Base-by-base conservation (phyloP, 345 rosid species). In the Brassica incana region DNA sequence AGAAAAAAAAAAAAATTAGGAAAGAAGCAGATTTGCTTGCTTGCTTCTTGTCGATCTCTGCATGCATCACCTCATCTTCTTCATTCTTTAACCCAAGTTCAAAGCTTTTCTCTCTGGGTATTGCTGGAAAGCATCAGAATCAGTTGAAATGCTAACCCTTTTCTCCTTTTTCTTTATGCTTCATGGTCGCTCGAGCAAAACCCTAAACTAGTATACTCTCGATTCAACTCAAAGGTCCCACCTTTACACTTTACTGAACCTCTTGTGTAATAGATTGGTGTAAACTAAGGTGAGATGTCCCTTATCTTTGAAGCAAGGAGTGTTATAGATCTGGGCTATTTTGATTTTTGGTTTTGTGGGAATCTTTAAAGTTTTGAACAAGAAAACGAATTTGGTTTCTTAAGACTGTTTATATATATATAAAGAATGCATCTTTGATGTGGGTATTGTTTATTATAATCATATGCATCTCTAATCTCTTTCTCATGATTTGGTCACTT, bases 21-120 rank as follows among this genome's bases (percentile, higher is more conserved):
- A 71, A 71, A 65, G 33, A 71, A 48, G 67, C 74, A 73, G 82
- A 79, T 73, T 79, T 79, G 74, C 73, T 40, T 40, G 48, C 48
- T 50, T 58, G 64, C 78, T 32, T 67, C 69, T 58, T 9, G 35
- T 61, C 64, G 27, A 3, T 50, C 58, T 50, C 18, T 54, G 25
- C 60, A 54, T 54, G 60, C 60, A 54, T 54, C 25, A 15, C 8
- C 60, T 54, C 60, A 54, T 54, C 60, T 54, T 54, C 23, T 16
- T 54, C 60, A 54, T 16, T 54, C 60, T 54, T 6, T 54, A 54
- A 15, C 3, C 60, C 16, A 54, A 54, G 23, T 54, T 54, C 8
- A 54, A 54, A 54, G 1, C 58, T 50, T 50, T 50, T 50, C 58
- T 14, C 18, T 50, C 58, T 50, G 58, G 58, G 58, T 48, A 3